Evolutionary conservation across 2,329 filamentous ascomycete genomes (phyloP), one percentile per base, ranked within the genome.

Genomic region (Fusarium metavorans): DNA sequence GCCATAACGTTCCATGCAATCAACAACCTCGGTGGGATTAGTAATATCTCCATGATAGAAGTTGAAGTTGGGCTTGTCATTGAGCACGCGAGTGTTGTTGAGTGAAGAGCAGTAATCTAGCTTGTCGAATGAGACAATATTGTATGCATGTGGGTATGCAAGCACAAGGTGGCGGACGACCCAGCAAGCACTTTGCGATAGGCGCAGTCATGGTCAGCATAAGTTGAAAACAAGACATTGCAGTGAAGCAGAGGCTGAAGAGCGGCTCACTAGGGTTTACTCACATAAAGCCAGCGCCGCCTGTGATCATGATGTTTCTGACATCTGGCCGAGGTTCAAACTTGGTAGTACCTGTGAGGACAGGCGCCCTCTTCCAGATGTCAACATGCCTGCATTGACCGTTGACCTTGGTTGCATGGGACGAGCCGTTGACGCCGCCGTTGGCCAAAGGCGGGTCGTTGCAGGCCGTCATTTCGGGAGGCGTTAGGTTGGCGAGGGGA

Each of bases 251-350:
- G 62, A 64, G 52, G 13, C 30, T 16, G 7, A 45, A 45, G 43
- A 18, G 25, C n/a, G 6, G 71, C 64, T 70, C 34, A 62, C 62
- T 39, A 43, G 52, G 65, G 50, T 43, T 30, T 67, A 83, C 92
- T 83, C 86, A 95, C 93, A 96, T 95, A 86, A 97, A 97, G 76
- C 94, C 94, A 72, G 93, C 94, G 64, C 94, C 94, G 59, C 94
- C 94, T 23, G 94, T 96, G 73, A 97, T 89, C 88, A 96, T 92
- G 77, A 96, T 95, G 80, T 95, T 95, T 82, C 90, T 92, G 64
- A 94, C 91, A 82, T 93, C 91, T 27, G 88, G 85, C 6, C 92
- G 85, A 50, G 93, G 91, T 78, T 92, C 89, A 76, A 93, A 95
- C 74, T 89, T 91, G 70, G 92, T 94, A 75, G 87, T 91, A 39